Base-by-base conservation (phyloP, 805 yeast genomes). In the Torulaspora gathmanii region DNA sequence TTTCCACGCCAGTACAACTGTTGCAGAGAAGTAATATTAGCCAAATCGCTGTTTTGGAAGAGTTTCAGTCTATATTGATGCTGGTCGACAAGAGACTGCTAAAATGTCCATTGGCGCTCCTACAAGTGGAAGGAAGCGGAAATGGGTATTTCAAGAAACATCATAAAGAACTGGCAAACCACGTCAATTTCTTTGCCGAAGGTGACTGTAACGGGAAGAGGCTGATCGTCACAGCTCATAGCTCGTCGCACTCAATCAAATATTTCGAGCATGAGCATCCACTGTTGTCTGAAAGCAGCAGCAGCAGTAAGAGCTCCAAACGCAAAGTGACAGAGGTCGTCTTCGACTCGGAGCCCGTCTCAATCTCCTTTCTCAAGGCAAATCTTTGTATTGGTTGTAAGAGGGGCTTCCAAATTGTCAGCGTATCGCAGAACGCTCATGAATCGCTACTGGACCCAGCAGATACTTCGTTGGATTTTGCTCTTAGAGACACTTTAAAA, bases 371-470 rank as follows among this genome's bases (percentile, higher is more conserved):
- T 60, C 72, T 93, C 66, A 87, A 89, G 61, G 82, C 90, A 3
- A 86, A 84, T 58, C 70, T 93, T 51, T 91, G 97, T 71, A 85
- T 93, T 52, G 99, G 99, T 20, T 93, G 99, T 59, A 83, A 95
- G 23, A 87, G 84, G 63, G 99, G 99, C 0, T 93, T 93, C 70
- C 98, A 93, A 69, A 88, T 93, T 58, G 89, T 93, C 29, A 84
- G 95, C 13, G 72, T 90, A 34, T 86, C 84, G 49, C 86, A 84
- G 42, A 83, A 86, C 47, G 86, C 82, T 48, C 88, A 86, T 66
- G 97, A 93, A 67, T 81, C 93, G 8, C 76, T 93, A 41, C 72
- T 93, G 56, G 98, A 93, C 68, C 96, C 96, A n/a, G 99, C 98
- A 0, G 99, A 93, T 61, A 95, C 98, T 0, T 88, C 97, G 15